Conservation (phyloP, 2,329 filamentous ascomycete genomes). For the Penicillium palitans region DNA sequence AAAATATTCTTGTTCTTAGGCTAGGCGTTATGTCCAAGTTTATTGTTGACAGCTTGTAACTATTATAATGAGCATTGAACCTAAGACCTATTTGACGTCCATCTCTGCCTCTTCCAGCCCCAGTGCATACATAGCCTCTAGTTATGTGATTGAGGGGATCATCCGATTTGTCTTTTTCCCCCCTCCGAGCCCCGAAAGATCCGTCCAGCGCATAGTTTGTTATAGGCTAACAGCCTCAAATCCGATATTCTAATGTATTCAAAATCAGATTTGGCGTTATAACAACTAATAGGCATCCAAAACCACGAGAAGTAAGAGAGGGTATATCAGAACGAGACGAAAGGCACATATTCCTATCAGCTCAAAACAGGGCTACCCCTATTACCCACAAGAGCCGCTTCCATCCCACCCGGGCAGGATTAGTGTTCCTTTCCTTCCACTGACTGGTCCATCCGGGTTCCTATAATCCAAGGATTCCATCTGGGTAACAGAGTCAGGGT, state of each 20-base stretch:
- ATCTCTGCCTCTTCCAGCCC: not conserved
- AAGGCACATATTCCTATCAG: not conserved
- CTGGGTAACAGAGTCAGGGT: not conserved
- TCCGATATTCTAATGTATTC: not conserved
- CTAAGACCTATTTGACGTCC: not conserved
- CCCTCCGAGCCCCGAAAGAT: not conserved
- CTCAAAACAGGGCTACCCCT: not conserved
- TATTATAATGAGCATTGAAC: not conserved
- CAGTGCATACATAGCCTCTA: too few relatives aligned
- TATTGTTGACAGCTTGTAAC: not conserved
- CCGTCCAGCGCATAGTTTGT: too few relatives aligned
- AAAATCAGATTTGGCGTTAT: not conserved
- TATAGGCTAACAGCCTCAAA: not conserved
- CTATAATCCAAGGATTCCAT: not conserved
- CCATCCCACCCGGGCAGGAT: not conserved
- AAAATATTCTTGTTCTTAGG: not conserved
- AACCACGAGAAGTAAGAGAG: not conserved
- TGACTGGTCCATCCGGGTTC: not conserved
- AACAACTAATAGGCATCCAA: not conserved
- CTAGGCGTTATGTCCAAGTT: not conserved
- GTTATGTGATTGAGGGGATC: not conserved
- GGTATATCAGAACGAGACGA: slow-evolving; percentile 1
- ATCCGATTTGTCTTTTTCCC: not conserved
- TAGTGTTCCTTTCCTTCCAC: not conserved
- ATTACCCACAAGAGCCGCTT: not conserved